phyloP scores from a whole-genome alignment of 78 protist species.

The Pigoraptor vietnamica region DNA sequence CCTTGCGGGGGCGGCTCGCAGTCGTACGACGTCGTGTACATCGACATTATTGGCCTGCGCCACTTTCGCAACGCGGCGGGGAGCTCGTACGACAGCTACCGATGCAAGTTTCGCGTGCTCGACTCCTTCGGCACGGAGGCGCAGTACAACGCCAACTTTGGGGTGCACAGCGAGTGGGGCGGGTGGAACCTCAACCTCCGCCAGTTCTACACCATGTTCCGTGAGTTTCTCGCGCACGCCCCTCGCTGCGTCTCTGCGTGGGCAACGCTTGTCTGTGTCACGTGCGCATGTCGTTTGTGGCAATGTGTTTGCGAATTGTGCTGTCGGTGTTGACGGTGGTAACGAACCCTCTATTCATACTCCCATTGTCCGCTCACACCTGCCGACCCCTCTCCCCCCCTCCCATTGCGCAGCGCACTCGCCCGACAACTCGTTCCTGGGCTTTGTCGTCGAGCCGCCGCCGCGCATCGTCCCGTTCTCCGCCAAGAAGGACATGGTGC shows the following conservation, averaged over 20 bases:
- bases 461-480: neutral
- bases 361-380: neutral
- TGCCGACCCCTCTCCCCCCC: neutral
- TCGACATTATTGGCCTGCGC: neutral
- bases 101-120: neutral
- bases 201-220: neutral
- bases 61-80: neutral
- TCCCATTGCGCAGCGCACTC: neutral
- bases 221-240: too few species aligned
- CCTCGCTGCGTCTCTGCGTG: too few species aligned
- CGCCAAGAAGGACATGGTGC: neutral
- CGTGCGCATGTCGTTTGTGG: too few species aligned
- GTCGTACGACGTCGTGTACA: neutral
- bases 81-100: neutral
- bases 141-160: neutral
- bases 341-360: too few species aligned
- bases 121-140: neutral
- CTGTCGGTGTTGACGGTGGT: neutral
- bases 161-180: neutral
- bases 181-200: neutral
- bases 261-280: too few species aligned
- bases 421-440: neutral
- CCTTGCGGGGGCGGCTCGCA: neutral
- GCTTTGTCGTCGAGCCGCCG: conserved; percentile 2
- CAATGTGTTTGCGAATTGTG: too few species aligned